Conservation (phyloP, 768 basidiomycete species). For the Suillus decipiens region DNA sequence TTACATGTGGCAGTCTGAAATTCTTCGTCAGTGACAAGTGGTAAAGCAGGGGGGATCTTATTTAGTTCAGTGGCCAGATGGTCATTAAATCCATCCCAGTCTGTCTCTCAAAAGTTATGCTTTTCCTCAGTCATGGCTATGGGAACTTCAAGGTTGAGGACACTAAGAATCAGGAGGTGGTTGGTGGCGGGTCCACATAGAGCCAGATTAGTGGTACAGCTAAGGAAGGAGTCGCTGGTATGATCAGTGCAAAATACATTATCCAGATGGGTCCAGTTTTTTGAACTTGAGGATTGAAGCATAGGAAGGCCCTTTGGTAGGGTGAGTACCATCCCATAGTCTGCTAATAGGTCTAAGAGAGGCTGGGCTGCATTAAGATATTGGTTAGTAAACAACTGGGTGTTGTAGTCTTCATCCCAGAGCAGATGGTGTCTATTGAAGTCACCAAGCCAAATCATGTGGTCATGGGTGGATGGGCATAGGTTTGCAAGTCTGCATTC, state of each 20-base stretch:
- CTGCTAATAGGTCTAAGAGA: too few relatives aligned
- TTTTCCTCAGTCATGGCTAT: neutral
- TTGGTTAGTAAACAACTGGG: too few relatives aligned
- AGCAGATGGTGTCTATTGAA: too few relatives aligned
- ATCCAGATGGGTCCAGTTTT: too few relatives aligned
- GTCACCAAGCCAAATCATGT: too few relatives aligned
- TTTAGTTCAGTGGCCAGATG: neutral
- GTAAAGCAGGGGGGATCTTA: neutral
- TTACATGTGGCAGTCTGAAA: neutral
- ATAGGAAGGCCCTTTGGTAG: too few relatives aligned
- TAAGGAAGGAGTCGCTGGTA: too few relatives aligned
- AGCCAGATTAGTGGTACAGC: neutral
- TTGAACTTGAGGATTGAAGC: too few relatives aligned
- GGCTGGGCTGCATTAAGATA: too few relatives aligned
- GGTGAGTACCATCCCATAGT: too few relatives aligned
- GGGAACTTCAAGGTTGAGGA: neutral
- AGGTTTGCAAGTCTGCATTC: fast-evolving
- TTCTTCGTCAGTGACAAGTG: neutral
- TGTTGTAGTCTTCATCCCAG: too few relatives aligned
- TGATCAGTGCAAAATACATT: too few relatives aligned
- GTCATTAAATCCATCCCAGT: neutral
- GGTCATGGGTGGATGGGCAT: neutral
- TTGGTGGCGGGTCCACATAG: neutral
- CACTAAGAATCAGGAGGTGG: neutral
- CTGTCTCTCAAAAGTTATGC: neutral